Evolutionary conservation across 257 asterid species (phyloP).

Genomic region (Lycium barbarum): DNA sequence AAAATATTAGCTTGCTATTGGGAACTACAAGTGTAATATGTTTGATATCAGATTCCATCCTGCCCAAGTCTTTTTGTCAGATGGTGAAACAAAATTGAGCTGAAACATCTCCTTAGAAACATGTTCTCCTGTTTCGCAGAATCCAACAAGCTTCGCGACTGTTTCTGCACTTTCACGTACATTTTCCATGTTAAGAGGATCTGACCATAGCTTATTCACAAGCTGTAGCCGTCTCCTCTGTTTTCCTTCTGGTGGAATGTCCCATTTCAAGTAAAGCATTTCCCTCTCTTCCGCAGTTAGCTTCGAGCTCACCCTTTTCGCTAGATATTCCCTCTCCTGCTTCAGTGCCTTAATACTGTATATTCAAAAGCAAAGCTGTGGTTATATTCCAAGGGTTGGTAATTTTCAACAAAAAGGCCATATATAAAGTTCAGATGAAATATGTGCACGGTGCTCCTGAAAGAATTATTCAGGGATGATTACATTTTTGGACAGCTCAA

Average conservation of each 20-base stretch:
- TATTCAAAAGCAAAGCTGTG: conserved; percentile 9
- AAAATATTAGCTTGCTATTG: not conserved
- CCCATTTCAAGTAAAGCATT: conserved; percentile 79
- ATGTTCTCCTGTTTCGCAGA: conserved; percentile 82
- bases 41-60: conserved; percentile 88
- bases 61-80: conserved; percentile 86
- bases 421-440: not conserved
- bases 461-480: not conserved
- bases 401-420: not conserved
- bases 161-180: conserved; percentile 84
- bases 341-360: conserved; percentile 86
- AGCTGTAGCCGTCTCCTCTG: conserved; percentile 80
- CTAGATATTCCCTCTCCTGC: conserved; percentile 90
- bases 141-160: conserved; percentile 93
- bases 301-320: conserved; percentile 83
- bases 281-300: conserved; percentile 84
- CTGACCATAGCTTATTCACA: conserved; percentile 83
- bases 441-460: not conserved
- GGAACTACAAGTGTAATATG: conserved; percentile 63
- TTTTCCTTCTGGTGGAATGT: conserved; percentile 73
- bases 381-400: not conserved
- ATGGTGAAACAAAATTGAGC: conserved; percentile 80
- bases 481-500: too few relatives aligned
- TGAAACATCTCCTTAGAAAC: conserved; percentile 81
- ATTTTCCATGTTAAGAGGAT: conserved; percentile 81